These are phyloP conservation scores for Candida pseudocylindracea DNA, from an alignment of 1,139 yeast species.

Conservation along the genomic window DNA sequence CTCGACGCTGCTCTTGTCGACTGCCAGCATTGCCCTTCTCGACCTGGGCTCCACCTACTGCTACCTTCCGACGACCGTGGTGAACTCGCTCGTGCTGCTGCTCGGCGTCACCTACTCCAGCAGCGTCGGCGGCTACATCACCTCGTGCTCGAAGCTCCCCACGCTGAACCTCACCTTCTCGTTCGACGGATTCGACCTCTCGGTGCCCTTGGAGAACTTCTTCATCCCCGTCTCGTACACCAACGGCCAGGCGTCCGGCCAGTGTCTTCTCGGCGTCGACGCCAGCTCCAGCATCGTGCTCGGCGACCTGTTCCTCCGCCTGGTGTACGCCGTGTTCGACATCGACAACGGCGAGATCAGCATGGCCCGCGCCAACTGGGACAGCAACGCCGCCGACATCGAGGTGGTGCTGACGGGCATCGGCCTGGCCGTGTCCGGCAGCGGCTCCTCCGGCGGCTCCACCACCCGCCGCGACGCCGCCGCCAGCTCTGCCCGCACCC, in stretches of 20 bases:
- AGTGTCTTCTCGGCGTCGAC: background rate
- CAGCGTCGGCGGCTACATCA: conserved; percentile 7
- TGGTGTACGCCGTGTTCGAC: conserved; percentile 63
- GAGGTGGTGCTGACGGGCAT: conserved; percentile 4
- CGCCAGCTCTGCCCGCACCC: no score
- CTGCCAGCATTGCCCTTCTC: conserved; percentile 10
- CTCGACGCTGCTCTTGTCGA: conserved; percentile 2
- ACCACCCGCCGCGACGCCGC: no score
- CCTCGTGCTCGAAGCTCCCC: conserved; percentile 10
- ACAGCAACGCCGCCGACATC: conserved; percentile 15
- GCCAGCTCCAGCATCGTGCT: conserved; percentile 5
- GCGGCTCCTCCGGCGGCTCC: no score
- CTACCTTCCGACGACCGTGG: conserved; percentile 7
- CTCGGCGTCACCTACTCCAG: conserved; percentile 2
- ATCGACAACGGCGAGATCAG: conserved; percentile 41
- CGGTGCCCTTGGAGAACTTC: conserved; percentile 9
- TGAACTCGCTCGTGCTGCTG: conserved; percentile 5
- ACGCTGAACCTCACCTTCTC: conserved; percentile 5
- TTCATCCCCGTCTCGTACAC: conserved; percentile 1
- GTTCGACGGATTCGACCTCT: conserved; percentile 8
- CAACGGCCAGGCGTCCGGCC: conserved; percentile 1
- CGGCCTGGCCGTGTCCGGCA: no score
- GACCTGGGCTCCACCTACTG: conserved; percentile 21
- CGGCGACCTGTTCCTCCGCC: conserved; percentile 58
- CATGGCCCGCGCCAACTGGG: conserved; percentile 35